Conservation (phyloP, 176 grass and related monocot species). For the Bolboschoenus planiculmis region DNA sequence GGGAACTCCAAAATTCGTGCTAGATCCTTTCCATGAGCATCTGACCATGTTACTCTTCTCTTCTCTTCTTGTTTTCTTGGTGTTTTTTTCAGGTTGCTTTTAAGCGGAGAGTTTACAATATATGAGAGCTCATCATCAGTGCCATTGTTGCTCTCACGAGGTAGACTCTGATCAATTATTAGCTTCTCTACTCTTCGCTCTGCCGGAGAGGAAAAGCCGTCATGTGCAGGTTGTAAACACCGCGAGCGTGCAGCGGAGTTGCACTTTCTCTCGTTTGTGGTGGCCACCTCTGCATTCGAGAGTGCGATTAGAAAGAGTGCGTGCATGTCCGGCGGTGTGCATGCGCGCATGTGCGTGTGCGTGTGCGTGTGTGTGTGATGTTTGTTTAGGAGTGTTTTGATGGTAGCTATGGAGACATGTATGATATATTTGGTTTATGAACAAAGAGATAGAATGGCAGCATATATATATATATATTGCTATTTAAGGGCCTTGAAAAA, state of each 20-base stretch:
- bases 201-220: neutral
- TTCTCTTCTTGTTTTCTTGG: slow-evolving; percentile 1
- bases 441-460: neutral
- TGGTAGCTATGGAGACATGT: neutral
- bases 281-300: slow-evolving; percentile 5
- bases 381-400: neutral
- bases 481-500: neutral
- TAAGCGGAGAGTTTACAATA: neutral
- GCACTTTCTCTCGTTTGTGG: neutral
- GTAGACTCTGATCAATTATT: neutral
- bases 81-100: neutral
- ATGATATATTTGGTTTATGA: neutral
- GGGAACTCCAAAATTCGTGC: slow-evolving; percentile 32
- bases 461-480: too few species aligned
- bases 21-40: slow-evolving; percentile 40
- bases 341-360: neutral
- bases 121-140: neutral
- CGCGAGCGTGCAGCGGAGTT: neutral
- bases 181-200: neutral
- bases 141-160: neutral
- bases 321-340: neutral
- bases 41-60: slow-evolving; percentile 38
- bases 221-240: neutral
- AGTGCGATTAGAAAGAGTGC: neutral
- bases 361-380: neutral